These are phyloP conservation scores for Nicotiana otophora DNA, from an alignment of 257 asterid genomes.

Conservation along the genomic window DNA sequence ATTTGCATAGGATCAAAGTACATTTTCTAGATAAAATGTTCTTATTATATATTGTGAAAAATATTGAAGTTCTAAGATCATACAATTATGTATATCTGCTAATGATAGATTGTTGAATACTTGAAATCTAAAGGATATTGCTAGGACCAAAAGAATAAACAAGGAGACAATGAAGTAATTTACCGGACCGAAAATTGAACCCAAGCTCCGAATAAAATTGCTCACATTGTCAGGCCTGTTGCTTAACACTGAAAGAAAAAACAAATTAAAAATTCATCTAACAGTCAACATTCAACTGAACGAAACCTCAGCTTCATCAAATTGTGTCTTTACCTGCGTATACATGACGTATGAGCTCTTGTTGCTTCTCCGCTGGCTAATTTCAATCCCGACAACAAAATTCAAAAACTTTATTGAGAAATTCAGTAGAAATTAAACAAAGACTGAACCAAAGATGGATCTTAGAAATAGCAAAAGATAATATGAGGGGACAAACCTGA, in stretches of 20 bases:
- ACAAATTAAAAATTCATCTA: background rate
- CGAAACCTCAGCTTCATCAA: background rate
- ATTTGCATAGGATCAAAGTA: background rate
- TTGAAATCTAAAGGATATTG: background rate
- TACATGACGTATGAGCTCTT: conserved; percentile 25
- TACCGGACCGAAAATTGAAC: conserved; percentile 28
- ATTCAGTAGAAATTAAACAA: background rate
- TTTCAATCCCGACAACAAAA: background rate
- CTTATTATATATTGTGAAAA: background rate
- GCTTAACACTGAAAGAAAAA: conserved; percentile 19
- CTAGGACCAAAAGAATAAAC: background rate
- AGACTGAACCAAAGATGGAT: background rate
- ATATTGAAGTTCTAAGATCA: background rate
- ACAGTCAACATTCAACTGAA: background rate
- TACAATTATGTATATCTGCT: background rate
- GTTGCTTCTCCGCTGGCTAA: conserved; percentile 30
- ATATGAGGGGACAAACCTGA: conserved; percentile 17
- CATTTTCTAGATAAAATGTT: background rate
- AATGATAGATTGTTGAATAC: background rate
- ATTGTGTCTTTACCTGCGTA: conserved; percentile 18
- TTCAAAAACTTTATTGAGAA: background rate
- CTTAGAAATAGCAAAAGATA: background rate
- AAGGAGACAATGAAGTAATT: background rate
- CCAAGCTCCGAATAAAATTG: conserved; percentile 24
- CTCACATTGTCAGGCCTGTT: conserved; percentile 28